A percentile compares a stretch with the other conserved stretches of the same genome.
phyloP scores from a whole-genome alignment of 768 basidiomycete species.

The Lenzites betulinus region DNA sequence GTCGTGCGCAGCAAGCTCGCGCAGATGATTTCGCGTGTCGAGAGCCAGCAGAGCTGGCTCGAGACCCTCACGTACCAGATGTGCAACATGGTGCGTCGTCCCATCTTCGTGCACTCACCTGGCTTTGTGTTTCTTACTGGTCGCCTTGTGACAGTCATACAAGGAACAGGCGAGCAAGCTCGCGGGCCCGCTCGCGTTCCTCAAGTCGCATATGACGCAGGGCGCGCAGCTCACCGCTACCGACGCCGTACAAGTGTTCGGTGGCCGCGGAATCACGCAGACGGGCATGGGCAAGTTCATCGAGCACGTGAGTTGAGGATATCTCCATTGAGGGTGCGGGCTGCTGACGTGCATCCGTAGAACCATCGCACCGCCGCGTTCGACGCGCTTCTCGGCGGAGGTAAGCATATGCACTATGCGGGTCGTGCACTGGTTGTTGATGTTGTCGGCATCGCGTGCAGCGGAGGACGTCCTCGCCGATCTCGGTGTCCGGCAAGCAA shows the following conservation, averaged over 20 bases:
- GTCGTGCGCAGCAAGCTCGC: constrained; percentile 91
- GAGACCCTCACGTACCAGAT: constrained; percentile 89
- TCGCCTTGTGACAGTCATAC: constrained; percentile 48
- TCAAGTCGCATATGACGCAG: constrained; percentile 78
- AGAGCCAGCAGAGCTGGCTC: constrained; percentile 80
- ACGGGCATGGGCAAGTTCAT: constrained; percentile 81
- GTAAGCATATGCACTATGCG: constrained; percentile 30
- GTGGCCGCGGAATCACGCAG: constrained; percentile 83
- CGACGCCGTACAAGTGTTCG: constrained; percentile 85
- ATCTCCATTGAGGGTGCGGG: background rate
- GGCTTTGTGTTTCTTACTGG: constrained; percentile 18
- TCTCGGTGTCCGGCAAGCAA: constrained; percentile 79
- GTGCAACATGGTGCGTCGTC: constrained; percentile 69
- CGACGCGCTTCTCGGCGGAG: constrained; percentile 72
- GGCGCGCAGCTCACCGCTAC: constrained; percentile 76
- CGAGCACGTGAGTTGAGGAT: constrained; percentile 56
- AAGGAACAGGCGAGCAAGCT: constrained; percentile 71
- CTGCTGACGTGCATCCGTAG: constrained; percentile 32
- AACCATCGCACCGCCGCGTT: constrained; percentile 69
- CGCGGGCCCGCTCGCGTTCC: constrained; percentile 79
- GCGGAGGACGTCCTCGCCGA: constrained; percentile 79
- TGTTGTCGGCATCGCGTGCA: constrained; percentile 20
- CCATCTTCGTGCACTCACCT: background rate
- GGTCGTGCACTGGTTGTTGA: background rate
- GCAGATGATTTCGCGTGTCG: constrained; percentile 82